Conservation (phyloP, 2,329 filamentous ascomycete species). For the Sporothrix brunneoviolacea region DNA sequence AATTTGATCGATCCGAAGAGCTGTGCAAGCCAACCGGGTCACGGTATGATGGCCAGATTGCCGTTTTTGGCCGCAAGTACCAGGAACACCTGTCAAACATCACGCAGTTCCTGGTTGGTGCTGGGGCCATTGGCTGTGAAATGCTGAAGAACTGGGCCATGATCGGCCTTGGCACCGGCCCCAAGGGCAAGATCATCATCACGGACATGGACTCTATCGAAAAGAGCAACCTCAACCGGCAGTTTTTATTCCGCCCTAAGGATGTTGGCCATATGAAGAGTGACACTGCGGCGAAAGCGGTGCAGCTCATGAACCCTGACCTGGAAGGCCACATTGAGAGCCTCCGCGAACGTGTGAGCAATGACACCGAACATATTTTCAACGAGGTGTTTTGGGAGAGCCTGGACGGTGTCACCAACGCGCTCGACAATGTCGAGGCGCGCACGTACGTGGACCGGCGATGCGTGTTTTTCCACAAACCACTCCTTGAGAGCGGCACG, state of each 20-base stretch:
- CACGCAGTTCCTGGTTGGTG: slow-evolving; percentile 89
- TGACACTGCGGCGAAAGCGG: slow-evolving; percentile 83
- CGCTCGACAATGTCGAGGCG: slow-evolving; percentile 94
- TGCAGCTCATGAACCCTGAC: slow-evolving; percentile 92
- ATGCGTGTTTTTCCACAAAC: slow-evolving; percentile 98
- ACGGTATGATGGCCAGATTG: slow-evolving; percentile 95
- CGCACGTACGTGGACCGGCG: slow-evolving; percentile 92
- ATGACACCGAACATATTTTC: slow-evolving; percentile 90
- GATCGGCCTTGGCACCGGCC: slow-evolving; percentile 88
- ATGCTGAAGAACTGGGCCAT: slow-evolving; percentile 99
- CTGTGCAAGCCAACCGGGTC: slow-evolving; percentile 77
- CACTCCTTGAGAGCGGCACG: slow-evolving; percentile 90
- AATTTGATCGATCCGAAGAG: slow-evolving; percentile 70
- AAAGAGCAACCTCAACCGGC: slow-evolving; percentile 95
- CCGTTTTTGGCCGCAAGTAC: slow-evolving; percentile 87
- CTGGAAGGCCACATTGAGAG: slow-evolving; percentile 78
- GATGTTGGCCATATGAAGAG: slow-evolving; percentile 97
- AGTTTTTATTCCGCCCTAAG: slow-evolving; percentile 89
- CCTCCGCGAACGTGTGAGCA: slow-evolving; percentile 81
- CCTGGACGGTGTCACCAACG: slow-evolving; percentile 91
- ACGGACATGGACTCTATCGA: slow-evolving; percentile 99
- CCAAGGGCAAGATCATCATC: slow-evolving; percentile 80
- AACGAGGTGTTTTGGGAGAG: slow-evolving; percentile 85
- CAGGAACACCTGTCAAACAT: slow-evolving; percentile 90
- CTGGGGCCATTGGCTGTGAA: slow-evolving; percentile 95